A percentile compares a stretch with the other conserved stretches of the same genome.
phyloP scores from a whole-genome alignment of 2,329 filamentous ascomycete species.

The Emergomyces pasteurianus region DNA sequence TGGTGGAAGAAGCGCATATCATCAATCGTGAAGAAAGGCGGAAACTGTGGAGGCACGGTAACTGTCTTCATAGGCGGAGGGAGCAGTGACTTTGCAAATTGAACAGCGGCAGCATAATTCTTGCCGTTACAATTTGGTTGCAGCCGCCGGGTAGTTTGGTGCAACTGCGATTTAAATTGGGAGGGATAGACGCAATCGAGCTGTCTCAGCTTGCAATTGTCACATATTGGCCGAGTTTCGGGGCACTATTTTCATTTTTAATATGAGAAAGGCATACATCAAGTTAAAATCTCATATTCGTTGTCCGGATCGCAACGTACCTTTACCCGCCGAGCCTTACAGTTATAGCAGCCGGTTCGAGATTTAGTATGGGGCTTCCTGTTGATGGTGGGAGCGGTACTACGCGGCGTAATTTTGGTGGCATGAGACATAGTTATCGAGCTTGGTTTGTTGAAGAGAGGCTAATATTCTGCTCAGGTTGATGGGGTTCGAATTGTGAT shows the following conservation, averaged over 20 bases:
- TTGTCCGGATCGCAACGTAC: background rate
- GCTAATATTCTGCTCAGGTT: background rate
- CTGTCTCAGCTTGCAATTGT: background rate
- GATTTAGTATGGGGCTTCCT: background rate
- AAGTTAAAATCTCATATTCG: no score
- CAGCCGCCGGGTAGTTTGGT: background rate
- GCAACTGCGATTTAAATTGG: background rate
- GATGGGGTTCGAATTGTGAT: background rate
- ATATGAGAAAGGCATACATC: background rate
- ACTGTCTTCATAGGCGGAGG: background rate
- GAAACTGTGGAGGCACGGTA: background rate
- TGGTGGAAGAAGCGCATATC: constrained; percentile 2
- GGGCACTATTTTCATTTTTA: background rate
- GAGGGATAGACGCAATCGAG: background rate
- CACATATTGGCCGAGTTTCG: background rate
- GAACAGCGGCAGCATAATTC: background rate
- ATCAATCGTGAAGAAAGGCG: background rate
- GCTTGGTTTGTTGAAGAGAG: background rate
- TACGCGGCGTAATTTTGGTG: background rate
- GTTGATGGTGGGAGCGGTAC: background rate
- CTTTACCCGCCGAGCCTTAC: background rate
- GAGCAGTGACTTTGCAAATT: background rate
- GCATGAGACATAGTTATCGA: background rate
- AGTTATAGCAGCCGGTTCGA: background rate
- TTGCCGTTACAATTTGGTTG: background rate